These are phyloP conservation scores for Pistacia atlantica DNA, from an alignment of 345 rosid species.

Conservation along the genomic window DNA sequence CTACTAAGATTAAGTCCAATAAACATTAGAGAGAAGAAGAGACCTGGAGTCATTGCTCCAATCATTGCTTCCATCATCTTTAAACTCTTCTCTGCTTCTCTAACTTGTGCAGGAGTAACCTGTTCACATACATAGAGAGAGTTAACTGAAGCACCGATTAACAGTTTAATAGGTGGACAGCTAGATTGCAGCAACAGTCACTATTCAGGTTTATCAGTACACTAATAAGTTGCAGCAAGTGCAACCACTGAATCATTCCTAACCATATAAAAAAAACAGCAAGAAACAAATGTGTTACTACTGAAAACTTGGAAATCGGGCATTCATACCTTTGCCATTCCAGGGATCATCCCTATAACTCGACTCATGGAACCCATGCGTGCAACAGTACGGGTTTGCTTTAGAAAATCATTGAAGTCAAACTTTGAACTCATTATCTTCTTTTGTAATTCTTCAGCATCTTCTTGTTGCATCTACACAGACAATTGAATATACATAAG, in stretches of 20 bases:
- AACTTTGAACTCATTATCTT: conserved; percentile 97
- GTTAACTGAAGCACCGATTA: background rate
- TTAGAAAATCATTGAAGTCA: conserved; percentile 94
- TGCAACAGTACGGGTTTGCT: conserved; percentile 95
- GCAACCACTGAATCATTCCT: background rate
- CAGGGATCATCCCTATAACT: conserved; percentile 96
- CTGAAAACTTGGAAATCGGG: conserved; percentile 13
- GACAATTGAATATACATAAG: conserved; percentile 17
- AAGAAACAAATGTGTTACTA: background rate
- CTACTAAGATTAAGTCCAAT: conserved; percentile 8
- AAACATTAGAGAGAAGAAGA: conserved; percentile 18
- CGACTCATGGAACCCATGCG: conserved; percentile 98
- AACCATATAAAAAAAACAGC: background rate
- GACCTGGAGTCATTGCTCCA: conserved; percentile 97
- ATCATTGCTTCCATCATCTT: conserved; percentile 85
- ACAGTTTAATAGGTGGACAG: background rate
- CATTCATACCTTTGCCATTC: conserved; percentile 80
- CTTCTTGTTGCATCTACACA: conserved; percentile 89
- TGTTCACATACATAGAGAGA: conserved; percentile 30
- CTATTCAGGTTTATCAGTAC: background rate
- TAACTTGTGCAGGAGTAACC: conserved; percentile 90
- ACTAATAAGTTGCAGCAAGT: background rate
- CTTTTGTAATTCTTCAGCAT: conserved; percentile 96
- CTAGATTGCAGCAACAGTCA: background rate
- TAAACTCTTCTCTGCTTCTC: conserved; percentile 94